Conservation (phyloP, 208 protist genomes). For the Acanthamoeba polyphaga region DNA sequence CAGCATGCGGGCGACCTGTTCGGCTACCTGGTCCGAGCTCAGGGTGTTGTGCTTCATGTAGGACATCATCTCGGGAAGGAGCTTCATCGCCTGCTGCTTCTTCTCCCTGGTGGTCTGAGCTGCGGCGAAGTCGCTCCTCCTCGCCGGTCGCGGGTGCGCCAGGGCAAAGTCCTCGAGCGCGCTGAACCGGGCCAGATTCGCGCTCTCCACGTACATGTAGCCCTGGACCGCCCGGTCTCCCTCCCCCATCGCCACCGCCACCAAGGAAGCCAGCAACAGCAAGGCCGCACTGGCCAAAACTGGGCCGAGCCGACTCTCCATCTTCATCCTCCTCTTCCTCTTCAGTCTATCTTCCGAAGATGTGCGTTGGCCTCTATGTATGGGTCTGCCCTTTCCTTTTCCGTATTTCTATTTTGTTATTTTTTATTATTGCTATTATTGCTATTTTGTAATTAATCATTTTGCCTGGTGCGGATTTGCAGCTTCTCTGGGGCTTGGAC, state of each 20-base stretch:
- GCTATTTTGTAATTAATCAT: too few species aligned
- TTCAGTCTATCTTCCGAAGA: too few species aligned
- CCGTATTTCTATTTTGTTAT: too few species aligned
- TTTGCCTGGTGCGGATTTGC: too few species aligned
- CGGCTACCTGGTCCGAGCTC: neutral
- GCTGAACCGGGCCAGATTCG: neutral
- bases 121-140: neutral
- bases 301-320: constrained; percentile 11
- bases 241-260: neutral
- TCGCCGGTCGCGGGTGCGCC: neutral
- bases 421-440: too few species aligned
- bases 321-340: neutral
- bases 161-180: neutral
- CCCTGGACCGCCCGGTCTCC: neutral
- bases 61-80: constrained; percentile 1
- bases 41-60: constrained; percentile 7
- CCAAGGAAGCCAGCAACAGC: constrained; percentile 3
- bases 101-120: neutral
- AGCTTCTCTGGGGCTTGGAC: too few species aligned
- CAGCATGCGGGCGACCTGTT: neutral
- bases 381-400: too few species aligned
- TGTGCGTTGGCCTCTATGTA: too few species aligned
- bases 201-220: constrained; percentile 46
- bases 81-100: neutral
- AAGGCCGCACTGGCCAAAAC: neutral